Evolutionary conservation across 2,329 filamentous ascomycete genomes (phyloP), one percentile per base, ranked within the genome.

Genomic region (Neocatenulostroma microsporum): DNA sequence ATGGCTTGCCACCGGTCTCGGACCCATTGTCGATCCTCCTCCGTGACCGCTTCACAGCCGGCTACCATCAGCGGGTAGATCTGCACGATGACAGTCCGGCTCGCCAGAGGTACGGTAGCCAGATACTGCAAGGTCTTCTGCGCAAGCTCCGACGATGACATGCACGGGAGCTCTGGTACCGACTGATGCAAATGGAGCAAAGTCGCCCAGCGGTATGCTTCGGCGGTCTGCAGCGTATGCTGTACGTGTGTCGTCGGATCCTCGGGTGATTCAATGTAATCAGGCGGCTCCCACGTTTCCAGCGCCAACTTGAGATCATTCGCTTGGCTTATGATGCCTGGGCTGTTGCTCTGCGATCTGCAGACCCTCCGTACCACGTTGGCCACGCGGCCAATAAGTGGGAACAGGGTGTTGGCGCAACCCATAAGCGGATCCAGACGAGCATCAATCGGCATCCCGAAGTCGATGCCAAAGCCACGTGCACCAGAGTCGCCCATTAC

Each of bases 381-480:
- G 3, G 78, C 80, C 17, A 78, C 77, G 14, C 72, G 70, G 10
- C 79, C 76, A 42, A 84, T 80, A 1, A 82, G 62, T 1, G 80
- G 80, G 49, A 84, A 84, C 0, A 84, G 65, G 0, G 76, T 78
- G 21, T 69, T 66, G 5, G 80, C 80, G 48, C 77, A 81, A 9
- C 80, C 80, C 76, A 84, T 80, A 20, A 84, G 58, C 4, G 80
- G 79, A 56, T 84, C 80, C n/a, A 84, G 68, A 40, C 77, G 68
- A 15, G 73, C 62, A 38, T 74, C 64, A 6, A 58, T 50, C 3
- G 48, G 48, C 47, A 58, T 54, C 14, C 57, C 58, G 21, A 60
- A 59, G 25, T 61, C 51, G 36, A 61, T 58, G 13, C 57, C 57
- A 24, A 60, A 61, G 2, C 57, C 57, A n/a, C 49, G 15, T 15